phyloP scores from a whole-genome alignment of 2,329 filamentous ascomycete genomes.

The Parastagonospora avenae region DNA sequence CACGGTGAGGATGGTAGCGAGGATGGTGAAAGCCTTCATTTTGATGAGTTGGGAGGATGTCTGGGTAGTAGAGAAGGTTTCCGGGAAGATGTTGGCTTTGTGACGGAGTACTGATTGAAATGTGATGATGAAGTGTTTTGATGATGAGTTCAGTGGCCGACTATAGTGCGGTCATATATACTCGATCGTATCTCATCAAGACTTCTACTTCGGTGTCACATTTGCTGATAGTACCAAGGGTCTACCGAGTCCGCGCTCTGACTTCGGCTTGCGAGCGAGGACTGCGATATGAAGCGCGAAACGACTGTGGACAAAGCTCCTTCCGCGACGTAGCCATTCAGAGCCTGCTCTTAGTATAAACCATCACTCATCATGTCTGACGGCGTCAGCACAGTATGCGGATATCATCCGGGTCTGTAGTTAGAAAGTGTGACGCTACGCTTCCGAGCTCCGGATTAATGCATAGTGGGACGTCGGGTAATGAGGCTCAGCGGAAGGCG shows the following conservation, averaged over 20 bases:
- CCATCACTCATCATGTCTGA: not conserved
- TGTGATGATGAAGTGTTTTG: not conserved
- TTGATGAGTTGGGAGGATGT: not conserved
- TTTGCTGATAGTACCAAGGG: not conserved
- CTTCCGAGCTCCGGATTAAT: not conserved
- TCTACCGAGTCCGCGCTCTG: not conserved
- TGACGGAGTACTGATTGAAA: not conserved
- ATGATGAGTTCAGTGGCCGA: not conserved
- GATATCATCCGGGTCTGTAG: not conserved
- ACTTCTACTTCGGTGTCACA: not conserved
- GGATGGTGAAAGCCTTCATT: slow-evolving; percentile 9
- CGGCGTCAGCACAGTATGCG: not conserved
- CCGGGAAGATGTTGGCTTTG: not conserved
- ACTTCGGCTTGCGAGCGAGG: not conserved
- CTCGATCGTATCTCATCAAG: not conserved
- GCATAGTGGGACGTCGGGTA: not conserved
- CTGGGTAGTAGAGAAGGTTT: not conserved
- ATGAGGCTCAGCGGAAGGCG: not conserved
- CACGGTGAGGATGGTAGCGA: slow-evolving; percentile 6
- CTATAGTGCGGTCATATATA: not conserved
- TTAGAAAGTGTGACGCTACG: not conserved
- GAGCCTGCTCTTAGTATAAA: not conserved
- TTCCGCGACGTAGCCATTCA: not conserved
- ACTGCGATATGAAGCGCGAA: not conserved
- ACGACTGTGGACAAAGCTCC: not conserved